phyloP scores from a whole-genome alignment of 1,139 yeast genomes.

The Geotrichum histeridarum region DNA sequence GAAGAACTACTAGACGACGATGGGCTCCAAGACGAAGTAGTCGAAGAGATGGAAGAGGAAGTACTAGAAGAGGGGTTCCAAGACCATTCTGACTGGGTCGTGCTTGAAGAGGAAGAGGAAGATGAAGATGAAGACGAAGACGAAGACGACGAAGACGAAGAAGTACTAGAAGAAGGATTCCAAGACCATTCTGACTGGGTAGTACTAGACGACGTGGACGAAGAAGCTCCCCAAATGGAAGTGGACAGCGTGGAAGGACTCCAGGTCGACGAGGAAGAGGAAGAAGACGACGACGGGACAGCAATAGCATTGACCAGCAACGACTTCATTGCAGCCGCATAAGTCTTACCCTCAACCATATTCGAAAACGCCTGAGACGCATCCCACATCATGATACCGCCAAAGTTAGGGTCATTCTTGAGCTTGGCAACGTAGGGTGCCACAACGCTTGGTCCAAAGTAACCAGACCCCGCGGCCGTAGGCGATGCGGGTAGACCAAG shows the following conservation, averaged over 20 bases:
- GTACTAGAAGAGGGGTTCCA: background rate
- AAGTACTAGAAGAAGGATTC: background rate
- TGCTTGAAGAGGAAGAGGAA: background rate
- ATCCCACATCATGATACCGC: slow-evolving; percentile 90
- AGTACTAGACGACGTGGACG: slow-evolving; percentile 8
- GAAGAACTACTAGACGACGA: background rate
- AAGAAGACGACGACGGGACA: background rate
- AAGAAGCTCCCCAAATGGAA: slow-evolving; percentile 6
- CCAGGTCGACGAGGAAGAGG: background rate
- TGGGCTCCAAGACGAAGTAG: background rate
- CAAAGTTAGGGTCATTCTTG: slow-evolving; percentile 46
- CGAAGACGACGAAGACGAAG: background rate
- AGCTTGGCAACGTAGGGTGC: slow-evolving; percentile 23
- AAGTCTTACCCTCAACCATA: background rate
- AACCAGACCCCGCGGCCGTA: slow-evolving; percentile 64
- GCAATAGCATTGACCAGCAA: background rate
- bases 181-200: no score
- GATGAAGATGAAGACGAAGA: background rate
- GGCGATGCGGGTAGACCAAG: slow-evolving; percentile 70
- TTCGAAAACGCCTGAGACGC: slow-evolving; percentile 64
- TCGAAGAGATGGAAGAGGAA: background rate
- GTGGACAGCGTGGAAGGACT: slow-evolving; percentile 10
- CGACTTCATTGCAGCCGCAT: background rate
- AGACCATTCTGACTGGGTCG: background rate
- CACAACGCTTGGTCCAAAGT: slow-evolving; percentile 30